Base-by-base conservation (phyloP, 106 monocot genomes). In the Iris macrosiphon region DNA sequence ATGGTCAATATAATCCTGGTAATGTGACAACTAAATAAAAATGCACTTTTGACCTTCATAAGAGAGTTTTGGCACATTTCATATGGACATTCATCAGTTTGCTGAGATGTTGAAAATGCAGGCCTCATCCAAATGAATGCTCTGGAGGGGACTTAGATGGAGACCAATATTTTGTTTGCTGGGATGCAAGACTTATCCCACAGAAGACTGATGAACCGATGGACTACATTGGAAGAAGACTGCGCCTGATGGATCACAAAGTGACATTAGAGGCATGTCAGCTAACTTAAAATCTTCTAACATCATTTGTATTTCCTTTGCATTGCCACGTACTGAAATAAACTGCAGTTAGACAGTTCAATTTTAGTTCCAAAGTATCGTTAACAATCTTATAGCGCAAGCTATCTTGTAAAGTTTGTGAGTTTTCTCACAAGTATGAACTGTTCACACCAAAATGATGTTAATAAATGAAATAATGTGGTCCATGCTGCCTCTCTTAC, bases 101-200 rank as follows among this genome's bases (percentile, higher is more conserved):
- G n/a, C n/a, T n/a, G n/a, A n/a, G n/a, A n/a, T n/a, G n/a, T n/a
- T n/a, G n/a, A n/a, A n/a, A n/a, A 28, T 45, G 40, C 68, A 98
- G 91, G 75, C 98, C 98, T 62, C 98, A 98, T 81, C 87, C 98
- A 55, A 98, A 84, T 64, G 98, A 98, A 69, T 98, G 98, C 58
- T 98, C 91, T 33, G 98, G 98, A 31, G 98, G 98, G 30, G 98
- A 98, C 79, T 76, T 98, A 54, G 98, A 98, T 71, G 98, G 98
- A 24, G 98, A 98, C 46, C 61, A 83, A 17, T 98, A 72, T 67
- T 91, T 86, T 65, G 45, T 84, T 21, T 80, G 68, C 32, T 98
- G 98, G 98, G 83, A 98, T 71, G 72, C 75, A 51, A 78, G 67
- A 55, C 86, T 98, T 64, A 65, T 98, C 27, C 98, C 98, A 40